Evolutionary conservation across 768 basidiomycete genomes (phyloP).

Genomic region (Trametes cingulata): DNA sequence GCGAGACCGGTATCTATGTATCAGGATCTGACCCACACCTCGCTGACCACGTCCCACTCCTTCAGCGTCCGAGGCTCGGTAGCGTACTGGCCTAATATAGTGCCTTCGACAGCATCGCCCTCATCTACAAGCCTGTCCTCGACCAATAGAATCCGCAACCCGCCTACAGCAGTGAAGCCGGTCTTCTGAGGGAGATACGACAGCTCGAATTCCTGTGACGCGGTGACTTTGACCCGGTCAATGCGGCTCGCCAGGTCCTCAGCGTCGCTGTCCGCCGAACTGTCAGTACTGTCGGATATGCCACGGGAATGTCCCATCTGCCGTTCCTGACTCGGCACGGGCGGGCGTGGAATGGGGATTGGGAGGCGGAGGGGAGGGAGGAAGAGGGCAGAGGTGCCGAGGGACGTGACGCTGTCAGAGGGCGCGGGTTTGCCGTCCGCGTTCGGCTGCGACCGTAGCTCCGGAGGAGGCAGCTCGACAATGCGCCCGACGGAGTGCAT

Average conservation of each 20-base stretch:
- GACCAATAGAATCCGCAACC: conserved; percentile 67
- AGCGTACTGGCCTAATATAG: conserved; percentile 25
- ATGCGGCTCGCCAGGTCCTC: conserved; percentile 17
- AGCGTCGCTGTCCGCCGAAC: conserved; percentile 23
- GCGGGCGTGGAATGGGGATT: not conserved
- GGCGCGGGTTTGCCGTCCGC: not conserved
- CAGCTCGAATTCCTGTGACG: conserved; percentile 61
- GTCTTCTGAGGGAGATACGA: conserved; percentile 56
- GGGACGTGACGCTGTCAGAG: conserved; percentile 23
- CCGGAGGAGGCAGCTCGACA: conserved; percentile 28
- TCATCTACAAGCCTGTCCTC: conserved; percentile 52
- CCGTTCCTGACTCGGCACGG: not conserved
- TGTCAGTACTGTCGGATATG: conserved; percentile 25
- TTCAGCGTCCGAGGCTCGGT: conserved; percentile 53
- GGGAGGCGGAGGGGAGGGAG: conserved; percentile 30
- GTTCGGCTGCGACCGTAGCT: not conserved
- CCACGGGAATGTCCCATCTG: conserved; percentile 16
- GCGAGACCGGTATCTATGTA: not conserved
- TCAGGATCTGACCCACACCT: conserved; percentile 60
- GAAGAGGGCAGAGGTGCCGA: conserved; percentile 32
- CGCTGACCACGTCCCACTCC: conserved; percentile 72
- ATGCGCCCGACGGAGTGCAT: conserved; percentile 8
- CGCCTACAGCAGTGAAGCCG: conserved; percentile 68
- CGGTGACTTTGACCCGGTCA: conserved; percentile 35
- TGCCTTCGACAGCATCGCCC: conserved; percentile 25